Evolutionary conservation across 2,329 filamentous ascomycete species (phyloP), one percentile per base, ranked within the genome.

Genomic region (Xylaria multiplex): DNA sequence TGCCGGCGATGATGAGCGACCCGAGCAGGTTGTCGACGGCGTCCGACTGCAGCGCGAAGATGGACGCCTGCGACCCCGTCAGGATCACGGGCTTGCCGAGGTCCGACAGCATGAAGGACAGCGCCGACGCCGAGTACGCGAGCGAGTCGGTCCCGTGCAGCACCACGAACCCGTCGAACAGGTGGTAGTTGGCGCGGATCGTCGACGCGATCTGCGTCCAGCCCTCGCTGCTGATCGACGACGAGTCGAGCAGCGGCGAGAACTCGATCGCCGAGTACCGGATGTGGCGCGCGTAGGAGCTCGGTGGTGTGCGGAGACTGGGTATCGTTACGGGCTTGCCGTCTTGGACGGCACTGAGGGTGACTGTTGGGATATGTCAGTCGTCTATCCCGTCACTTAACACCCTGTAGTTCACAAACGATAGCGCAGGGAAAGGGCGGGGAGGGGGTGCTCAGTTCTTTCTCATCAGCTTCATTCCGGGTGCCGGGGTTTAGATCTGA

Each of bases 111-210:
- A 97, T 97, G 81, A 97, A 97, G 72, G 92, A 96, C 64, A 97
- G 84, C 3, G 94, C 94, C 5, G 93, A 96, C 68, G 92, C 92
- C 4, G 93, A 96, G 80, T 97, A 97, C 19, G 91, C 92, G 58
- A 97, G 83, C 50, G 92, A 96, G 79, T 97, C 93, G 6, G 93
- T 97, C 67, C 93, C 93, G 78, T 97, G 93, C 40, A 97, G 88
- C 46, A 97, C 89, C 24, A 97, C 93, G 75, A 97, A 97, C 22
- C 92, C 93, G 77, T 97, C 94, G 74, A 93, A 97, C 0, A 93
- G 85, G 69, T 90, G 90, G 78, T 97, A 97, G 79, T 97, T 97
- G 69, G 91, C 88, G 72, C 88, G 86, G 71, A 97, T 88, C n/a
- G 91, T 88, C 57, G 85, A 81, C 0, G 93, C 93, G 76, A 97